These are phyloP conservation scores for Saturnispora saitoi DNA, from an alignment of 805 yeast genomes.

Conservation along the genomic window DNA sequence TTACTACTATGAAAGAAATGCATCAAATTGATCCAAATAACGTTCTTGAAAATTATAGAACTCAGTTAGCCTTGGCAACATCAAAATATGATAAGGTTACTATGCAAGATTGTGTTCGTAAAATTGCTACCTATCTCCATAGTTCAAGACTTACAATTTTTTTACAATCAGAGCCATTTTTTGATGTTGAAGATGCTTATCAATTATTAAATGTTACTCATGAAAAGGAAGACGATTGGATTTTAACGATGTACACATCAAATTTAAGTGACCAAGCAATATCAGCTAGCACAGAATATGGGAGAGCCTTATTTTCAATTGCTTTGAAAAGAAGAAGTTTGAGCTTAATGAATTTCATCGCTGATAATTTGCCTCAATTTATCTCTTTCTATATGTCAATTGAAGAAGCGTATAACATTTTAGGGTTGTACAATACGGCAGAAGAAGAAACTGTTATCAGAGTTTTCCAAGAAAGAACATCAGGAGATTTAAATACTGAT, in stretches of 20 bases:
- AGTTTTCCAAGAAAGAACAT: constrained; percentile 39
- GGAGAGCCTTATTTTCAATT: constrained; percentile 53
- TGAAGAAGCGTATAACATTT: constrained; percentile 36
- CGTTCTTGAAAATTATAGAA: constrained; percentile 23
- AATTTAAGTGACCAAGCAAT: constrained; percentile 43
- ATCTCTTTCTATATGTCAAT: constrained; percentile 11
- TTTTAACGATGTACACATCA: constrained; percentile 65
- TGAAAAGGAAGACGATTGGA: constrained; percentile 57
- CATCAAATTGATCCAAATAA: constrained; percentile 20
- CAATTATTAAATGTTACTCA: constrained; percentile 40
- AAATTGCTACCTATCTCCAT: constrained; percentile 32
- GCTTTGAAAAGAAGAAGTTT: constrained; percentile 52
- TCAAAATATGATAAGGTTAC: constrained; percentile 20
- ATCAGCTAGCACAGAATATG: constrained; percentile 33
- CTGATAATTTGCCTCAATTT: constrained; percentile 33
- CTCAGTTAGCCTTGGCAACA: constrained; percentile 17
- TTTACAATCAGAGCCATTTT: constrained; percentile 40
- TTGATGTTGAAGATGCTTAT: constrained; percentile 42
- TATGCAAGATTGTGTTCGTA: constrained; percentile 33
- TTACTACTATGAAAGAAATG: constrained; percentile 18
- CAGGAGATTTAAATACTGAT: constrained; percentile 36
- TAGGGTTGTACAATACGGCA: constrained; percentile 45
- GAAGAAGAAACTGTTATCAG: constrained; percentile 49
- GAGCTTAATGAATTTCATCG: constrained; percentile 47
- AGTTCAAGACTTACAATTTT: constrained; percentile 30